Conservation (phyloP, 345 rosid genomes). For the Linum lewisii region DNA sequence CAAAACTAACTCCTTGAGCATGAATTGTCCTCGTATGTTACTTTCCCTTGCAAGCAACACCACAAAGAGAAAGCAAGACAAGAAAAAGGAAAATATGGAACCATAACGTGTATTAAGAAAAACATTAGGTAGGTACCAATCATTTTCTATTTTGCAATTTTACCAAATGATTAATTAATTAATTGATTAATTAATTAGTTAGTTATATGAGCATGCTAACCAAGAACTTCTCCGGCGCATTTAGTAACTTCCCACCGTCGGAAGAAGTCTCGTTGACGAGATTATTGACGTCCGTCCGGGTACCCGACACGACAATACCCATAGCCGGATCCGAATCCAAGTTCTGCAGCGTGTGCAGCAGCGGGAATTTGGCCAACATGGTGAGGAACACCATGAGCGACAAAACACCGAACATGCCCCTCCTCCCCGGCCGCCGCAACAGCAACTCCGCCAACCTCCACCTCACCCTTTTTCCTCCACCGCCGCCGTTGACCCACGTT, state of each 20-base stretch:
- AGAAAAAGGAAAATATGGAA: too few species aligned
- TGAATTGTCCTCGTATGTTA: background rate
- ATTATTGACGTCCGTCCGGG: background rate
- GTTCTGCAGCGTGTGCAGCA: conserved; percentile 7
- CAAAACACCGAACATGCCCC: conserved; percentile 3
- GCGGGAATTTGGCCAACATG: conserved; percentile 13
- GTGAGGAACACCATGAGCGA: conserved; percentile 2
- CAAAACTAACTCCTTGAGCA: background rate
- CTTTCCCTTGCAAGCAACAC: too few species aligned
- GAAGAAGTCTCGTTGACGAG: background rate
- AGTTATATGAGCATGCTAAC: conserved; percentile 9
- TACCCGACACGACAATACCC: background rate
- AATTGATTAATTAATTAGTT: background rate
- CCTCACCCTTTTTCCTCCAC: background rate
- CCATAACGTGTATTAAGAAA: too few species aligned
- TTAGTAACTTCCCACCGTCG: background rate
- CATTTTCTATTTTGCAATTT: too few species aligned
- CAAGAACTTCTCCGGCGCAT: background rate
- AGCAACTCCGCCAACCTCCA: conserved; percentile 7
- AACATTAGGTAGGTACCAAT: too few species aligned
- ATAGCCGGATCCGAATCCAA: background rate
- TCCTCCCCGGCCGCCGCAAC: conserved; percentile 4
- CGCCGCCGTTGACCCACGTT: background rate
- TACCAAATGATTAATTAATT: too few species aligned
- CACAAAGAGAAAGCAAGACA: too few species aligned